Evolutionary conservation across 768 basidiomycete species (phyloP).

Genomic region (Fomitopsis serialis): DNA sequence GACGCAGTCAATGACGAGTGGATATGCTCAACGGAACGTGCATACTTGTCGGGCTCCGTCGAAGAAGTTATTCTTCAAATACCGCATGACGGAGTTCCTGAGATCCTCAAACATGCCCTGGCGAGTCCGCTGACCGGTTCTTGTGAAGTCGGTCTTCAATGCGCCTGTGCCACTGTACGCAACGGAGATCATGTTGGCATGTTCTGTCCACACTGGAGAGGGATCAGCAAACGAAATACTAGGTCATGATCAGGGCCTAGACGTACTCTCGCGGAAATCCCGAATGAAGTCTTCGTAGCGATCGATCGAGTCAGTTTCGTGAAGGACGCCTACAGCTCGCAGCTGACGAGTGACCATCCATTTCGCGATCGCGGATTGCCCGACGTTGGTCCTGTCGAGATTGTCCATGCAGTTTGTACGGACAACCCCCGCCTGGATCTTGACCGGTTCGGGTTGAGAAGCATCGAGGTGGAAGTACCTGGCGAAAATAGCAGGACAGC

Average conservation of each 20-base stretch:
- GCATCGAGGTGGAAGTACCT: constrained; percentile 79
- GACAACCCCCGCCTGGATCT: constrained; percentile 69
- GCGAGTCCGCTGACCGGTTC: constrained; percentile 84
- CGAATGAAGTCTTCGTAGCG: constrained; percentile 74
- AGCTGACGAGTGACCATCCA: constrained; percentile 80
- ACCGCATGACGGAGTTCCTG: constrained; percentile 76
- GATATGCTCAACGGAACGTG: not conserved
- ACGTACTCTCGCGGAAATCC: constrained; percentile 85
- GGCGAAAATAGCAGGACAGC: constrained; percentile 1
- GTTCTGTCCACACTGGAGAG: constrained; percentile 89
- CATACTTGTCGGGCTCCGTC: constrained; percentile 86
- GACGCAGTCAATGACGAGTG: not conserved
- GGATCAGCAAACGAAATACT: not conserved
- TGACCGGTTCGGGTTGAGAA: constrained; percentile 38
- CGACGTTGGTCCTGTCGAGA: constrained; percentile 94
- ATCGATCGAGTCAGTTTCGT: constrained; percentile 68
- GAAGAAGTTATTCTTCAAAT: constrained; percentile 94
- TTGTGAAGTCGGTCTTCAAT: constrained; percentile 93
- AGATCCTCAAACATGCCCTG: constrained; percentile 83
- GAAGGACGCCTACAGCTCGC: constrained; percentile 63
- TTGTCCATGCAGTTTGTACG: constrained; percentile 99
- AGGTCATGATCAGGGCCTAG: not conserved
- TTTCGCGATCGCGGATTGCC: constrained; percentile 87
- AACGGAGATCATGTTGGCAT: constrained; percentile 83
- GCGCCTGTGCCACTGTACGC: constrained; percentile 96